These are phyloP conservation scores for Diplodia intermedia DNA, from an alignment of 2,329 filamentous ascomycete genomes.

Conservation along the genomic window DNA sequence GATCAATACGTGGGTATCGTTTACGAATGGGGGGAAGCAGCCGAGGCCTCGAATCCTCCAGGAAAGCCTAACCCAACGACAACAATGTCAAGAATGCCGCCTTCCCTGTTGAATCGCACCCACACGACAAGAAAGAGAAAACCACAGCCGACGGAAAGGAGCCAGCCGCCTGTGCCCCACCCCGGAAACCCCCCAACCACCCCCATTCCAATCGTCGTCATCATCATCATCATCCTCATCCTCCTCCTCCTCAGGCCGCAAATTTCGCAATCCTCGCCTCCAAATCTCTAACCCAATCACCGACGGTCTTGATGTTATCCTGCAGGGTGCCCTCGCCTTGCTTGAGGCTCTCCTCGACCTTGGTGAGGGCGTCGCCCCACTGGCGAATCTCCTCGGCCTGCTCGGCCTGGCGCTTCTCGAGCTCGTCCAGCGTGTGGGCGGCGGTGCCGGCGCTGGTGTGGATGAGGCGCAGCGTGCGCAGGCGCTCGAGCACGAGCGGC, in stretches of 20 bases:
- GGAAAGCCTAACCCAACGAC: not conserved
- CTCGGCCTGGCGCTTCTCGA: conserved; percentile 81
- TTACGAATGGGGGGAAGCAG: conserved; percentile 18
- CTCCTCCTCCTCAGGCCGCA: conserved; percentile 10
- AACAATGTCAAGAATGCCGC: not conserved
- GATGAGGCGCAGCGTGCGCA: conserved; percentile 82
- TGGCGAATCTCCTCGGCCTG: conserved; percentile 83
- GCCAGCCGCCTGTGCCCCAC: too few relatives aligned
- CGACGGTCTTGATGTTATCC: conserved; percentile 82
- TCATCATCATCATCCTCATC: not conserved
- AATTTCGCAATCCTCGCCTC: conserved; percentile 72
- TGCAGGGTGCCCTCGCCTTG: conserved; percentile 74
- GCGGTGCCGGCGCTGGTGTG: conserved; percentile 88
- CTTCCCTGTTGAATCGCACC: not conserved
- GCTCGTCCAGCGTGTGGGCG: conserved; percentile 74
- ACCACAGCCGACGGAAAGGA: too few relatives aligned
- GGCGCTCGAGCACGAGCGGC: conserved; percentile 81
- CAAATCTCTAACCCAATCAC: conserved; percentile 86
- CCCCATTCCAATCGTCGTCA: not conserved
- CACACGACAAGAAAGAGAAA: not conserved
- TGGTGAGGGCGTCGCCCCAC: conserved; percentile 82
- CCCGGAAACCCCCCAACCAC: too few relatives aligned
- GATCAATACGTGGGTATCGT: conserved; percentile 26
- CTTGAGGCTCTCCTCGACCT: conserved; percentile 76
- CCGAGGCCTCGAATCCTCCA: not conserved